Evolutionary conservation across 306 rosid genomes (phyloP).

Genomic region (Medicago lupulina): DNA sequence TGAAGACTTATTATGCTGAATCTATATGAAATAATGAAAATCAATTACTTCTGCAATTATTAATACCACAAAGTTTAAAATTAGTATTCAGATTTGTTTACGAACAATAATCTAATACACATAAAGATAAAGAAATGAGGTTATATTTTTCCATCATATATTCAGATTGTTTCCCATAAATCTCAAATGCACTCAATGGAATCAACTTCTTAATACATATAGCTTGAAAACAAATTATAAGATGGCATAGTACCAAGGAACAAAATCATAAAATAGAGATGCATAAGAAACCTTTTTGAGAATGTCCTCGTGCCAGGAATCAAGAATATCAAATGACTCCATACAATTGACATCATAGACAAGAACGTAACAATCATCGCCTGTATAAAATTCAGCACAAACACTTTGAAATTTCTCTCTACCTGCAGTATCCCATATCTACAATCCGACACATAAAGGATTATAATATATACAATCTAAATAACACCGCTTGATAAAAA

Average conservation of each 20-base stretch:
- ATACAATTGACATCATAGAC: slow-evolving; percentile 87
- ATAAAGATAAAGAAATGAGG: too few species aligned
- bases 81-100: neutral
- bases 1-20: neutral
- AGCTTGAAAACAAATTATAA: too few species aligned
- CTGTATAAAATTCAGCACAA: slow-evolving; percentile 89
- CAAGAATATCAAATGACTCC: slow-evolving; percentile 88
- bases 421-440: slow-evolving; percentile 99
- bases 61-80: neutral
- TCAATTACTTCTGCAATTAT: neutral
- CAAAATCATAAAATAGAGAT: slow-evolving; percentile 8
- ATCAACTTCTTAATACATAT: neutral
- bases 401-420: slow-evolving; percentile 94
- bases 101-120: too few species aligned
- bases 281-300: slow-evolving; percentile 73
- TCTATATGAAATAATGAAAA: neutral
- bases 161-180: too few species aligned
- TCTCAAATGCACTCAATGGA: too few species aligned
- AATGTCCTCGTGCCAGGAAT: slow-evolving; percentile 96
- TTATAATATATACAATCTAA: slow-evolving; percentile 2
- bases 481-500: too few species aligned
- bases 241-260: neutral
- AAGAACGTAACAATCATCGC: slow-evolving; percentile 91
- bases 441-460: slow-evolving; percentile 21
- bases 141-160: too few species aligned